Percentiles rank a stretch among this genome's conserved stretches.
Evolutionary conservation across 305 asterid genomes (phyloP).

Genomic region (Fraxinus platypoda): DNA sequence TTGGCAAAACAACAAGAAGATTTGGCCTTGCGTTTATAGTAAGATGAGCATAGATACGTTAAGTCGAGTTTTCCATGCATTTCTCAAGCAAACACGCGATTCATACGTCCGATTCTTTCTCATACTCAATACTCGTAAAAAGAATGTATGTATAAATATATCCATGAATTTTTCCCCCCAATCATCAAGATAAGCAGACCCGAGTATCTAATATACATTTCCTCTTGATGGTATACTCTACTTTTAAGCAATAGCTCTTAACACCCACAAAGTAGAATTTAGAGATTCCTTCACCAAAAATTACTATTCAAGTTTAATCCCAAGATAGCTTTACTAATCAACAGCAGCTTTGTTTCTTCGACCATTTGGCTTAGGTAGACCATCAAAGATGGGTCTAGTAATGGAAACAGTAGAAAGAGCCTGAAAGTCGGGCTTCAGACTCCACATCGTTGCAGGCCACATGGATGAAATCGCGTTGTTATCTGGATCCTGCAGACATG

Average conservation of each 20-base stretch:
- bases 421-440: conserved; percentile 68
- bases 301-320: not conserved
- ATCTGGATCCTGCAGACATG: conserved; percentile 69
- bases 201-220: conserved; percentile 21
- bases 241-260: not conserved
- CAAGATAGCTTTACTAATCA: conserved; percentile 37
- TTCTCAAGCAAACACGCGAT: not conserved
- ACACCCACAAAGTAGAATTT: not conserved
- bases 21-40: not conserved
- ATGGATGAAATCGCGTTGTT: conserved; percentile 47
- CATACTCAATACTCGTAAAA: not conserved
- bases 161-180: conserved; percentile 12
- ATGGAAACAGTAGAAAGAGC: conserved; percentile 66
- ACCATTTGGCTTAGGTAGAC: conserved; percentile 62
- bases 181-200: conserved; percentile 12
- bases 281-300: not conserved
- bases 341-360: conserved; percentile 74
- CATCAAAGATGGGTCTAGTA: conserved; percentile 68
- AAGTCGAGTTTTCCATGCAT: not conserved
- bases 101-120: not conserved
- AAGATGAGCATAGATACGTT: not conserved
- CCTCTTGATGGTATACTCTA: not conserved
- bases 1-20: not conserved
- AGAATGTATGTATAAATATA: conserved; percentile 19
- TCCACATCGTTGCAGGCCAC: conserved; percentile 76